These are phyloP conservation scores for Ascocoryne sarcoides DNA, from an alignment of 2,329 filamentous ascomycete species.

Conservation along the genomic window DNA sequence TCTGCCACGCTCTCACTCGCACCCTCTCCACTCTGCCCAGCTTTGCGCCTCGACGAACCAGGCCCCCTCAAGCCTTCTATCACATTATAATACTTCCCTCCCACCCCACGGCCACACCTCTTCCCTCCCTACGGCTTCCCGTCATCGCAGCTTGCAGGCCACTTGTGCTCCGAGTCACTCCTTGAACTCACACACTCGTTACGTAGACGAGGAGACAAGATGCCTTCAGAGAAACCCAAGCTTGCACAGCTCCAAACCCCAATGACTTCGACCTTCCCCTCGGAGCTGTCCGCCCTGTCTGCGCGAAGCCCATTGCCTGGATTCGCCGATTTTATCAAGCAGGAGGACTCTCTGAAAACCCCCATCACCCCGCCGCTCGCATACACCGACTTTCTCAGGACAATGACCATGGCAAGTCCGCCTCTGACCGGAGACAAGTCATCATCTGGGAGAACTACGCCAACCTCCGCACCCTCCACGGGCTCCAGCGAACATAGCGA, in stretches of 20 bases:
- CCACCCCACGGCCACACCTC: conserved; percentile 8
- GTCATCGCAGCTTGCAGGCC: conserved; percentile 23
- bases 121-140: conserved; percentile 21
- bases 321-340: conserved; percentile 53
- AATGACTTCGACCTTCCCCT: conserved; percentile 52
- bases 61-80: conserved; percentile 8
- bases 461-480: conserved; percentile 35
- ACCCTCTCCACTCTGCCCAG: conserved; percentile 3
- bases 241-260: conserved; percentile 54
- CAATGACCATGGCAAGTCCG: conserved; percentile 48
- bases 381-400: conserved; percentile 88
- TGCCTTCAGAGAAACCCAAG: conserved; percentile 39
- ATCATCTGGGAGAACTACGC: conserved; percentile 38
- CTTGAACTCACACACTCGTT: conserved; percentile 22
- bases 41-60: conserved; percentile 8
- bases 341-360: conserved; percentile 60
- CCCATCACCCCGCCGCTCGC: conserved; percentile 85
- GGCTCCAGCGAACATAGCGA: conserved; percentile 40
- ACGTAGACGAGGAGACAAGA: conserved; percentile 18
- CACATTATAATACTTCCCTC: conserved; percentile 25
- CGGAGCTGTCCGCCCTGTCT: conserved; percentile 47
- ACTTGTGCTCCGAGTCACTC: conserved; percentile 22
- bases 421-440: conserved; percentile 19
- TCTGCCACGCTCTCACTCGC: conserved; percentile 13
- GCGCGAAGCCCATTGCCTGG: conserved; percentile 61